Evolutionary conservation across 495 filamentous ascomycete species (phyloP).

Genomic region (Neurospora intermedia): DNA sequence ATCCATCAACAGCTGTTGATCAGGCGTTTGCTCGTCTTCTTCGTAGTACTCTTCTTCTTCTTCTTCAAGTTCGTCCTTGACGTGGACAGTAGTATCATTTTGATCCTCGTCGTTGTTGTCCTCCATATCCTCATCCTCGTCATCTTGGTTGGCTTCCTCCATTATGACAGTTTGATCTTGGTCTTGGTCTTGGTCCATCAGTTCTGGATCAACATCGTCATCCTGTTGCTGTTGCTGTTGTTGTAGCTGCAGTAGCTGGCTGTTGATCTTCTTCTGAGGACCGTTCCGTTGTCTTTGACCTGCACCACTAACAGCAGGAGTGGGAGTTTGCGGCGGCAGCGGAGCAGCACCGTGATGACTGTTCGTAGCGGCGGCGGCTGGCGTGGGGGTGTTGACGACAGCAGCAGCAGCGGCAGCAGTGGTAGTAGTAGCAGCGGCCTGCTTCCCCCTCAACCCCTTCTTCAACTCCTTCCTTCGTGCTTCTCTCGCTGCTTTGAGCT

Average conservation of each 20-base stretch:
- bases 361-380: background rate
- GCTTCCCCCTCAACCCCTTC: background rate
- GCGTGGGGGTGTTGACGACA: background rate
- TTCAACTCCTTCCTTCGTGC: background rate
- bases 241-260: background rate
- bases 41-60: background rate
- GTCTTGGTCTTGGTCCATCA: background rate
- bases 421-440: background rate
- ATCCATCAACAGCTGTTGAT: background rate
- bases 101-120: background rate
- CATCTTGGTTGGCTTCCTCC: background rate
- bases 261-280: too few relatives aligned
- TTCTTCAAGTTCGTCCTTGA: slow-evolving; percentile 2
- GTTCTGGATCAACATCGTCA: background rate
- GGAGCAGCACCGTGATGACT: background rate
- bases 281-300: background rate
- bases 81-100: background rate
- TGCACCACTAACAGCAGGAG: too few relatives aligned
- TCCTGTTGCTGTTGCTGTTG: background rate
- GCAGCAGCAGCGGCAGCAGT: background rate
- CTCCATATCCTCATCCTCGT: background rate
- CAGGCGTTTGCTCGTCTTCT: background rate
- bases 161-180: background rate
- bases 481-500: background rate
- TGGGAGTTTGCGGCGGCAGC: too few relatives aligned